A percentile compares a stretch with the other conserved stretches of the same genome.
phyloP scores from a whole-genome alignment of 164 flowering plant species.

The Chloranthus sessilifolius region DNA sequence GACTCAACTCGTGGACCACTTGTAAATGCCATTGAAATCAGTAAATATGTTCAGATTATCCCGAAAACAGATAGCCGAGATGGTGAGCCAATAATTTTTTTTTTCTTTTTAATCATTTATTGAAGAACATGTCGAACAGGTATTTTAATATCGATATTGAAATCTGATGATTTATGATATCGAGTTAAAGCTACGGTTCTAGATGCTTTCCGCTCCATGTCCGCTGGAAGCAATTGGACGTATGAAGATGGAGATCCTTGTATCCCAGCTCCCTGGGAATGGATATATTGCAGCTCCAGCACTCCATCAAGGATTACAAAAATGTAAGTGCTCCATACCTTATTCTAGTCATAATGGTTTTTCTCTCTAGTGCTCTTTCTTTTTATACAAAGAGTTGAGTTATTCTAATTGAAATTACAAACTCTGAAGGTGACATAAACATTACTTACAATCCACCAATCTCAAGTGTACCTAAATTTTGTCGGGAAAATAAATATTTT shows the following conservation, averaged over 20 bases:
- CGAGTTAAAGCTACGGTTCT: conserved; percentile 44
- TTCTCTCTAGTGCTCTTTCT: background rate
- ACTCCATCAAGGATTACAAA: conserved; percentile 74
- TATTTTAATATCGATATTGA: background rate
- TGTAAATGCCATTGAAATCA: conserved; percentile 81
- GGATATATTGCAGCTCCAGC: conserved; percentile 72
- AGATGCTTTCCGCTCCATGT: conserved; percentile 39
- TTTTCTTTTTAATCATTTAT: background rate
- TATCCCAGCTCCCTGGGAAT: conserved; percentile 69
- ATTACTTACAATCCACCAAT: no score
- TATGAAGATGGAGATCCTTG: conserved; percentile 83
- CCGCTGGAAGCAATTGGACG: conserved; percentile 32
- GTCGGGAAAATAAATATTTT: no score
- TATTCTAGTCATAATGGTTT: background rate
- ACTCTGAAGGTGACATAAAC: no score
- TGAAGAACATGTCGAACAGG: no score
- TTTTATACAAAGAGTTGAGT: no score
- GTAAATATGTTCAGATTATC: conserved; percentile 62
- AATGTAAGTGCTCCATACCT: conserved; percentile 36
- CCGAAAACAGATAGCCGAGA: conserved; percentile 57
- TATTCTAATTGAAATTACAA: no score
- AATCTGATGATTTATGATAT: conserved; percentile 1
- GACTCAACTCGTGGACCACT: conserved; percentile 93
- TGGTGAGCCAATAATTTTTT: conserved; percentile 35
- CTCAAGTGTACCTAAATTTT: no score